Percentiles rank a stretch among this genome's conserved stretches.
Conservation (phyloP, 139 green algal genomes). For the Micromonas pusilla region DNA sequence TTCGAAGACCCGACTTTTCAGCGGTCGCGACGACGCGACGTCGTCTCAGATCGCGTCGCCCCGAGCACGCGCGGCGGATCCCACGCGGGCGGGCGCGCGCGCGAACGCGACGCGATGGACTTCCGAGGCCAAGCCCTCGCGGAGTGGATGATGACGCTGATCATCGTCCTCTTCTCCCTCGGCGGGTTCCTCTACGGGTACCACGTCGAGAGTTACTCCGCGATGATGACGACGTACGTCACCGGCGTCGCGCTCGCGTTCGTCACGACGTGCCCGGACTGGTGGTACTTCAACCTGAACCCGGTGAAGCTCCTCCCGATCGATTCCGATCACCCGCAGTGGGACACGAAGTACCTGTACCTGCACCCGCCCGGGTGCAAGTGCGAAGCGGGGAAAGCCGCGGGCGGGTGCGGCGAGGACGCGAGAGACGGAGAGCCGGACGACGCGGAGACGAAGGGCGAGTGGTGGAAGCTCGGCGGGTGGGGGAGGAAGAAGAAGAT, state of each 20-base stretch:
- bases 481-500: too few relatives aligned
- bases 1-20: too few relatives aligned
- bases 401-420: neutral
- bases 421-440: neutral
- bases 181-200: constrained; percentile 3
- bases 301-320: neutral
- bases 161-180: neutral
- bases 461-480: too few relatives aligned
- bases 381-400: neutral
- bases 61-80: too few relatives aligned
- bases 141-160: neutral
- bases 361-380: too few relatives aligned
- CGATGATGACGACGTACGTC: neutral
- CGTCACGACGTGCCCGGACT: neutral
- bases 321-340: neutral
- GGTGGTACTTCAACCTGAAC: neutral
- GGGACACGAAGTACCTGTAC: neutral
- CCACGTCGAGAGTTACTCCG: neutral
- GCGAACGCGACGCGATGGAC: neutral
- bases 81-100: too few relatives aligned
- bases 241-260: neutral
- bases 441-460: neutral
- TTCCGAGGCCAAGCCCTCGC: neutral
- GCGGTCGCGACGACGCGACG: too few relatives aligned
- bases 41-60: too few relatives aligned